Base-by-base conservation (phyloP, 176 grass and related monocot genomes). In the Oryza australiensis region DNA sequence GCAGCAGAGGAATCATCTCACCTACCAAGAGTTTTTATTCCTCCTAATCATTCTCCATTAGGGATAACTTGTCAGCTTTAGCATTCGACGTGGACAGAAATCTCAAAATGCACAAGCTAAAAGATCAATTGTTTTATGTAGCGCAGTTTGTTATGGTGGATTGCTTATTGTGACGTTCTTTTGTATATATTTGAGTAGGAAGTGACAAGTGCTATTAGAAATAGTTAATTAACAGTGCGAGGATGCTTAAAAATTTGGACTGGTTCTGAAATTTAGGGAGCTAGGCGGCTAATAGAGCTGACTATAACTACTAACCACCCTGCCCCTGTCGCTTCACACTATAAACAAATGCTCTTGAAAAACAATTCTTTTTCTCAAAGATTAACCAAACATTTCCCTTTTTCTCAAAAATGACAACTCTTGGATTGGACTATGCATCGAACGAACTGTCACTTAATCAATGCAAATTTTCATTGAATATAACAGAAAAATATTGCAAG, bases 1-100 rank as follows among this genome's bases (percentile, higher is more conserved):
- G 41, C 33, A 23, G 41, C 30, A n/a, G n/a, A 13, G 38, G 82
- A 84, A 89, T 80, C 70, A 64, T 85, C 71, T 49, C 51, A 76
- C 70, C 77, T 26, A 81, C 76, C 80, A 26, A 79, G 40, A 12
- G 70, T 49, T 72, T 70, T 40, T 73, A 1, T 70, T 82, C 85
- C 43, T 59, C 37, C 26, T 48, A 79, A 88, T 74, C 68, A 88
- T 70, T 65, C 73, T 16, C 51, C 70, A 28, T 68, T 46, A 12
- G 20, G 22, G 42, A 18, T 60, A 68, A 53, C 75, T 79, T 84
- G 75, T 74, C 46, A 84, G 43, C 68, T 79, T 70, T 13, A 66
- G 66, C 66, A 18, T 46, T 83, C 68, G 75, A 74, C 46, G 46
- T 20, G 23, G 64, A 65, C 68, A 5, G 55, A 65, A 55, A 60